Base-by-base conservation (phyloP, 495 filamentous ascomycete genomes). In the Apodospora peruviana region DNA sequence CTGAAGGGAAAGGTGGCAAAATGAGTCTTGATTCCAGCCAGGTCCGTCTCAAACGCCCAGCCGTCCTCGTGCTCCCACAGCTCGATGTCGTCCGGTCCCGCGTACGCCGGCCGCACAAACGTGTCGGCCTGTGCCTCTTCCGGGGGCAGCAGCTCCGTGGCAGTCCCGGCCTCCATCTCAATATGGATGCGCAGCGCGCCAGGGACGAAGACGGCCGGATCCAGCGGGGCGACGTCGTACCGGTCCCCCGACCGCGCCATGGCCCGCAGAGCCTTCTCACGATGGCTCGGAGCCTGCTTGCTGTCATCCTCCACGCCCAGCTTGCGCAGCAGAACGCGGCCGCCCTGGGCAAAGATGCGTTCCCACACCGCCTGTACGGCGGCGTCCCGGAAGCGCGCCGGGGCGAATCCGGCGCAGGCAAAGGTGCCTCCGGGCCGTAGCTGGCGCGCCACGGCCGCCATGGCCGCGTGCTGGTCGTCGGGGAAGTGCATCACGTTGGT, bases 401-500 rank as follows among this genome's bases (percentile, higher is more conserved):
- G 19, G 1, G 22, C 42, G 23, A 44, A 44, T 4, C 14, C 10
- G 14, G 42, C 42, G 9, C 14, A 22, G 16, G 23, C 42, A 10
- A 44, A 32, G 5, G 42, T 44, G n/a, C 42, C 42, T 10, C 42
- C 42, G 4, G 42, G 5, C 5, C 2, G 8, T 4, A 44, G 24
- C 24, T 44, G 42, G 5, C 23, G 19, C 5, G 22, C 42, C 3
- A 44, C 8, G 19, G 42, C 23, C 14, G 7, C 5, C 14, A 32
- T 18, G 21, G 42, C 23, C 8, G 23, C 12, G 22, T 27, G 22
- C 23, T 44, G 42, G 12, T 10, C 12, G n/a, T 44, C 42, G 10
- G 42, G 19, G 42, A 44, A 44, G 24, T 44, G 42, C 22, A 44
- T 27, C 10, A 44, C 23, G 42, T 44, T 44, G 22, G 23, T 44